These are phyloP conservation scores for Lignosus rhinocerotis DNA, from an alignment of 1,284 basidiomycete species.

Conservation along the genomic window DNA sequence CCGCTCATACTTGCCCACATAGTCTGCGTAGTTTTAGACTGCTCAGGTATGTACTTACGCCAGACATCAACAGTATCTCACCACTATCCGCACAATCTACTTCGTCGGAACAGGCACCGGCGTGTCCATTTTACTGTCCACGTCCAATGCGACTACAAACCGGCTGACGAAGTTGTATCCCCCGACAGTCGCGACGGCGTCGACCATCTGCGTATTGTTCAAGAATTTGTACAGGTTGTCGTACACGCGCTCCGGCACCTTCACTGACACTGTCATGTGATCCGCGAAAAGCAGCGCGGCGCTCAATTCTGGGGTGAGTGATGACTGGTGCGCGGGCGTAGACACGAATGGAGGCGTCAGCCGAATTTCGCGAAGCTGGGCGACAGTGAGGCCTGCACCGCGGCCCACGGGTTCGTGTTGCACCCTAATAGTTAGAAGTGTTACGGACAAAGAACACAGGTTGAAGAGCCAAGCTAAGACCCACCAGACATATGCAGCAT, in stretches of 20 bases:
- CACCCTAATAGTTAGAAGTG: slow-evolving; percentile 30
- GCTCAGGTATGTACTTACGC: too few species aligned
- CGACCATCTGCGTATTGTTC: slow-evolving; percentile 41
- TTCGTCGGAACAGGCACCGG: slow-evolving; percentile 38
- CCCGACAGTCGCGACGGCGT: slow-evolving; percentile 42
- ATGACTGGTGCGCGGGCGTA: slow-evolving; percentile 2
- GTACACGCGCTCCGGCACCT: slow-evolving; percentile 41
- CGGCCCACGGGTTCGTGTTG: slow-evolving; percentile 45
- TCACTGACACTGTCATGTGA: slow-evolving; percentile 38
- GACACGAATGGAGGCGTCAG: slow-evolving; percentile 33
- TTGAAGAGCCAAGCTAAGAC: not conserved
- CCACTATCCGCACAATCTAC: too few species aligned
- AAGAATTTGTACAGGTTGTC: slow-evolving; percentile 36
- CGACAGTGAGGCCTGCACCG: slow-evolving; percentile 39
- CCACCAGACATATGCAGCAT: slow-evolving; percentile 31
- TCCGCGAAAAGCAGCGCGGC: slow-evolving; percentile 42
- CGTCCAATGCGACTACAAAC: slow-evolving; percentile 42
- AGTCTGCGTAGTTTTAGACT: too few species aligned
- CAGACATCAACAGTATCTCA: too few species aligned
- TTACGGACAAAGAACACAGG: not conserved
- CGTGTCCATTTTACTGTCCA: slow-evolving; percentile 41
- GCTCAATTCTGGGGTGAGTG: slow-evolving; percentile 27
- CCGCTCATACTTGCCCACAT: too few species aligned
- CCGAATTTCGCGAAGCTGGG: slow-evolving; percentile 39
- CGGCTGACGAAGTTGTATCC: slow-evolving; percentile 44